Evolutionary conservation across 148 eudicot genomes (phyloP), one percentile per base, ranked within the genome.

Genomic region (Amaranthus palmeri): DNA sequence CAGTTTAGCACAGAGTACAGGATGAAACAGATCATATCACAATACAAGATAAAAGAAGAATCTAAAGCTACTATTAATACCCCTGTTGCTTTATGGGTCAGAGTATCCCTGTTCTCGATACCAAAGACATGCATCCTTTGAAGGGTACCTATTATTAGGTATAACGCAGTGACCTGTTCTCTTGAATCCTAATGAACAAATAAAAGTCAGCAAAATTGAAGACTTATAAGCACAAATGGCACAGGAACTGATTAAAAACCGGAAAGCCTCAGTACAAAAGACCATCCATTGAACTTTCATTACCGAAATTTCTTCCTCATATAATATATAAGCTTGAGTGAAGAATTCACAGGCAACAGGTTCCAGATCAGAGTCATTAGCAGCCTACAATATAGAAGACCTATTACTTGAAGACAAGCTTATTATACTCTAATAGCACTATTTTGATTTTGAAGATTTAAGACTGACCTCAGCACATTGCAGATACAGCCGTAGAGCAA

Each of bases 11-110:
- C 61, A 7, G 36, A 65, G 61, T 45, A 18, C 40, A 52, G 40
- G 18, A 45, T 56, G 40, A 57, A 62, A 73, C 40, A 65, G 12
- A 64, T 55, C 36, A 57, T 65, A 49, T 14, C 14, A 55, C 5
- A 44, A 56, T 55, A 74, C 17, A 46, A 15, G 69, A 46, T 57
- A 65, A 42, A 59, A 75, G 51, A 66, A 12, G 61, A 68, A 46
- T 56, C 43, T 42, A 65, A 68, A 46, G 61, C 43, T 42, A 67
- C 41, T 15, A 7, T 59, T 74, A n/a, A 47, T 92, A 95, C 99
- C 99, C 99, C 99, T 14, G 96, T 95, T 46, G 99, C 99, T 80
- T 95, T 95, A 85, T 95, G 99, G 18, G 99, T 95, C 63, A 95
- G 75, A 11, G 99, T 88, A 79, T 95, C 99, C 83, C 99, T 85